phyloP scores from a whole-genome alignment of 1,284 basidiomycete genomes.

The Rhizoctonia solani region DNA sequence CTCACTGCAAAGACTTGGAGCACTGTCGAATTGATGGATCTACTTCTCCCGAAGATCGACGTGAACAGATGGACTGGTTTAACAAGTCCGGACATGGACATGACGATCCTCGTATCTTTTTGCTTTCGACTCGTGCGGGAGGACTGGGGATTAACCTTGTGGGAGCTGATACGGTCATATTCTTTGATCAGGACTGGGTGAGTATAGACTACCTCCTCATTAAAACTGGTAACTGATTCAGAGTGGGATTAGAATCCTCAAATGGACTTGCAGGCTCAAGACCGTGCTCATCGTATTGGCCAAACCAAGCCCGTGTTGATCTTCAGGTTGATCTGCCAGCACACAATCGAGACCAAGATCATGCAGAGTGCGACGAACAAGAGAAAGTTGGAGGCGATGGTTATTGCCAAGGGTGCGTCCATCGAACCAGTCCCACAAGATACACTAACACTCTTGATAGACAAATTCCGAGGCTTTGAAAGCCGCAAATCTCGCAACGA shows the following conservation, averaged over 20 bases:
- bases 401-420: slow-evolving; percentile 82
- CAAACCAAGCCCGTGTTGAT: slow-evolving; percentile 88
- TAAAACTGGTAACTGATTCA: not conserved
- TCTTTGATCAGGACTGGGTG: slow-evolving; percentile 96
- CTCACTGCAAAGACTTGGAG: slow-evolving; percentile 75
- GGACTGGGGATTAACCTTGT: slow-evolving; percentile 92
- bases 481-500: slow-evolving; percentile 50
- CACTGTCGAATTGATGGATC: slow-evolving; percentile 91
- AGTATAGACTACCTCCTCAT: slow-evolving; percentile 41
- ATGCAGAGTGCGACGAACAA: slow-evolving; percentile 87
- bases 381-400: slow-evolving; percentile 87
- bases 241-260: slow-evolving; percentile 76
- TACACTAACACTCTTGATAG: not conserved
- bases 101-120: slow-evolving; percentile 77
- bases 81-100: slow-evolving; percentile 71
- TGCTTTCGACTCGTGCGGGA: slow-evolving; percentile 90
- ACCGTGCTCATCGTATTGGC: slow-evolving; percentile 93
- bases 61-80: slow-evolving; percentile 83
- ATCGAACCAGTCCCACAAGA: not conserved
- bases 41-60: slow-evolving; percentile 77
- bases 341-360: slow-evolving; percentile 91
- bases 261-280: slow-evolving; percentile 96
- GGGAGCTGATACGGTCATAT: slow-evolving; percentile 92
- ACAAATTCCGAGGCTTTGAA: slow-evolving; percentile 32
- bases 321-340: slow-evolving; percentile 83